Conservation (phyloP, 352 stramenopile species). For the Blastocystis sp. region DNA sequence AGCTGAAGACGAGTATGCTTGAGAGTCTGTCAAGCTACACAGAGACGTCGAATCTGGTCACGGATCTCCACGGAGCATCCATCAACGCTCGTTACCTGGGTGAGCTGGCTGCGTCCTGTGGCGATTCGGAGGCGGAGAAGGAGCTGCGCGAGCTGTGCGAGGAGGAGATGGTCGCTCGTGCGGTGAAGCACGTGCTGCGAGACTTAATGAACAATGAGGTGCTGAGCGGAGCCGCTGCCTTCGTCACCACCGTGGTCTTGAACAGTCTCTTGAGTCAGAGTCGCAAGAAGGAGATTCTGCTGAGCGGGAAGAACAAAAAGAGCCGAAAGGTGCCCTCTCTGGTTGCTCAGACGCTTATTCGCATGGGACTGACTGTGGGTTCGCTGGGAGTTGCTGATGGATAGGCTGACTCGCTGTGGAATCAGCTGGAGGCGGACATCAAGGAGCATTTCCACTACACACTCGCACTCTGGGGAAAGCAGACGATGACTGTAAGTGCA, state of each 20-base stretch:
- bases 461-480: slow-evolving; percentile 13
- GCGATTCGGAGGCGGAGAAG: neutral
- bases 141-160: neutral
- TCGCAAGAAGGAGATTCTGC: slow-evolving; percentile 33
- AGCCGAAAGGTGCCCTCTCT: slow-evolving; percentile 33
- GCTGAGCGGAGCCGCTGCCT: neutral
- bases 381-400: neutral
- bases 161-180: slow-evolving; percentile 36
- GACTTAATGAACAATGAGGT: slow-evolving; percentile 22
- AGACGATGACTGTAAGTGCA: neutral
- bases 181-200: slow-evolving; percentile 43
- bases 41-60: slow-evolving; percentile 13
- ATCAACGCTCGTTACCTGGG: slow-evolving; percentile 50
- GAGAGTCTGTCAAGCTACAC: neutral
- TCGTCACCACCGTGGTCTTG: neutral
- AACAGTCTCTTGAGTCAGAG: neutral
- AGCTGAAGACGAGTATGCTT: neutral
- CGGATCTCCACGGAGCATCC: neutral
- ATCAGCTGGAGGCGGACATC: neutral
- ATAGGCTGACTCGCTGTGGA: neutral
- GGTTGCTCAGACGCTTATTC: neutral
- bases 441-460: slow-evolving; percentile 46
- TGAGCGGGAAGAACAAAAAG: slow-evolving; percentile 45
- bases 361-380: neutral
- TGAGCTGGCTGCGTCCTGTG: neutral